Evolutionary conservation across 495 filamentous ascomycete genomes (phyloP).

Genomic region (Geoglossum glabrum): DNA sequence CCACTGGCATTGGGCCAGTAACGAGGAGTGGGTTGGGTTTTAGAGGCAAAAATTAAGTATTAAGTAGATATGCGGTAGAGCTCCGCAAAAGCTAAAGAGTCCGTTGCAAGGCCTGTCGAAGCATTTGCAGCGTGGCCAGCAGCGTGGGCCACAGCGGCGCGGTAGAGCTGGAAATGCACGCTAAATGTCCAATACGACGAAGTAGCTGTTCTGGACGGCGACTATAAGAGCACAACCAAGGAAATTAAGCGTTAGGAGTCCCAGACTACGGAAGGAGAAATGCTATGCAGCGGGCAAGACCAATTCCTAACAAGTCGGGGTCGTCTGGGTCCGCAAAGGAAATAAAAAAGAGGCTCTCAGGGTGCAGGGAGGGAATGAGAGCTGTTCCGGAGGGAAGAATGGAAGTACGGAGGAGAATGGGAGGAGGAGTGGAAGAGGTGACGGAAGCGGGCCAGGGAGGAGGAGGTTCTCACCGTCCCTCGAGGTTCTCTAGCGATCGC

Average conservation of each 20-base stretch:
- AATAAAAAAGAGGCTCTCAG: neutral
- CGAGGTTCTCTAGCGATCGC: neutral
- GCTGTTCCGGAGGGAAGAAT: neutral
- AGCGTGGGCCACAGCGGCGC: neutral
- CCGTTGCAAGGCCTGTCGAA: neutral
- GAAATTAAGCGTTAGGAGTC: neutral
- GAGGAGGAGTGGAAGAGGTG: neutral
- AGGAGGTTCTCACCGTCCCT: neutral
- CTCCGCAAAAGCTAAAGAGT: neutral
- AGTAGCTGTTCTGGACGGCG: neutral
- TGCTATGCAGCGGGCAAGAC: neutral
- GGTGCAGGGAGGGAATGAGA: neutral
- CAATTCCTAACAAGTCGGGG: neutral
- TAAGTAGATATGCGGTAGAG: neutral
- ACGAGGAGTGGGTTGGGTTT: neutral
- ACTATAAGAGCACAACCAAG: neutral
- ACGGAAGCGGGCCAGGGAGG: neutral
- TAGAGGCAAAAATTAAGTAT: neutral
- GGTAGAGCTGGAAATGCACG: neutral
- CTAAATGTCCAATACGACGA: neutral
- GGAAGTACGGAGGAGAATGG: neutral
- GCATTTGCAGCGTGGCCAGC: neutral
- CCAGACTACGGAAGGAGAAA: neutral
- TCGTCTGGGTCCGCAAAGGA: neutral
- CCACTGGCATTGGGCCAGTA: neutral